Base-by-base conservation (phyloP, 2,329 filamentous ascomycete species). In the Fusarium xyrophilum region DNA sequence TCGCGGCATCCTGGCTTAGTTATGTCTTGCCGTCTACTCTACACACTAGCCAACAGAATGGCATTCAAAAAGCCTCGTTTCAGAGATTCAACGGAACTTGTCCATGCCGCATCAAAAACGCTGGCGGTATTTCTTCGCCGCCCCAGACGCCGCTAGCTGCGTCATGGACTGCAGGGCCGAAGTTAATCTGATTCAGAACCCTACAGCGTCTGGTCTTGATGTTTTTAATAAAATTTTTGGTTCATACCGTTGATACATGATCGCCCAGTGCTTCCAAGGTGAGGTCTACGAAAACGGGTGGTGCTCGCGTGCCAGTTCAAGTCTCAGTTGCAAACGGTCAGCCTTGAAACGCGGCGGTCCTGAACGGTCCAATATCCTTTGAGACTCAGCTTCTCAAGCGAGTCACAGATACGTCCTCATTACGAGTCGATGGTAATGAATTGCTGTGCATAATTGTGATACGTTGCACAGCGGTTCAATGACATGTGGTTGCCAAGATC, bases 301-400 rank as follows among this genome's bases (percentile, higher is more conserved):
- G 30, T 62, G 66, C 63, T 72, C 70, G 70, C 63, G 70, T 72
- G 70, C 48, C 47, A 60, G 39, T 47, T 30, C 15, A 51, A 27
- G 39, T 52, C n/a, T 36, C 33, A 32, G 48, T 39, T 35, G 33
- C 38, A 63, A 54, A 59, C 60, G 43, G 27, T 43, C 39, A 48
- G 15, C 13, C 38, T 39, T 30, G 25, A 30, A 56, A 35, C 25
- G 28, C 28, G 21, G 21, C n/a, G 13, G 27, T 27, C 35, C 46
- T 63, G 39, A 47, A 47, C 25, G 23, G 23, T 35, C 44, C 14
- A 2, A 23, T 33, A 19, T 46, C 15, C 38, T 47, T 27, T 42
- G 35, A 57, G 50, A 35, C 43, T 23, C n/a, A 47, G 27, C n/a
- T 47, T 30, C 46, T 30, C 33, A 17, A 21, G 38, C 23, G 17